Percentiles rank a stretch among this genome's conserved stretches.
These are phyloP conservation scores for Apiospora koreana DNA, from an alignment of 2,329 filamentous ascomycete genomes.

Conservation along the genomic window DNA sequence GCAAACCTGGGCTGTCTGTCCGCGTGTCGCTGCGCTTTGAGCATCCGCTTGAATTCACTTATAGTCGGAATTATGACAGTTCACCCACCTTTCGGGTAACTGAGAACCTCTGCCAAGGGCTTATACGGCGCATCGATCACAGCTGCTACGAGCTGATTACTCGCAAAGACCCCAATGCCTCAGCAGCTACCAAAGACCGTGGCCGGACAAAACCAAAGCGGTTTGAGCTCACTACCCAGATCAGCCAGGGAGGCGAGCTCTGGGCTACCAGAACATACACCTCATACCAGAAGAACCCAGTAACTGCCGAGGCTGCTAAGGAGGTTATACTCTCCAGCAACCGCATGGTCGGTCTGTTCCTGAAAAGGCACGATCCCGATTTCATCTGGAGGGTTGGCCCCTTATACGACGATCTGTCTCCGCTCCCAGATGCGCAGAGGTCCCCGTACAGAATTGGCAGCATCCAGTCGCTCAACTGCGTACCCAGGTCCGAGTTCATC, in stretches of 20 bases:
- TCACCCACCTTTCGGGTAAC: conserved; percentile 45
- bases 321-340: conserved; percentile 51
- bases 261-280: conserved; percentile 47
- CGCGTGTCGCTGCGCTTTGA: conserved; percentile 48
- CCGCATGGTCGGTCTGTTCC: conserved; percentile 51
- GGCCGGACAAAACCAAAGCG: conserved; percentile 43
- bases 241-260: conserved; percentile 41
- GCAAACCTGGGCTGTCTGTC: conserved; percentile 36
- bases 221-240: conserved; percentile 50
- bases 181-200: conserved; percentile 39
- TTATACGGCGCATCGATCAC: conserved; percentile 53
- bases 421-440: neutral
- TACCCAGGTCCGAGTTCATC: conserved; percentile 47
- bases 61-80: conserved; percentile 47
- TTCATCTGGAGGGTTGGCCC: conserved; percentile 50
- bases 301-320: conserved; percentile 45
- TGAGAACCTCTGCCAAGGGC: conserved; percentile 47
- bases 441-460: conserved; percentile 41
- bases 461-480: conserved; percentile 47
- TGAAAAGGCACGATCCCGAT: conserved; percentile 49
- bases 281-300: conserved; percentile 51
- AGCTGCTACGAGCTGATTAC: conserved; percentile 55
- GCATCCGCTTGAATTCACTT: conserved; percentile 43
- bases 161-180: conserved; percentile 49
- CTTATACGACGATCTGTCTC: conserved; percentile 35